Evolutionary conservation across 352 stramenopile species (phyloP).

Genomic region (Pythium phragmiticola): DNA sequence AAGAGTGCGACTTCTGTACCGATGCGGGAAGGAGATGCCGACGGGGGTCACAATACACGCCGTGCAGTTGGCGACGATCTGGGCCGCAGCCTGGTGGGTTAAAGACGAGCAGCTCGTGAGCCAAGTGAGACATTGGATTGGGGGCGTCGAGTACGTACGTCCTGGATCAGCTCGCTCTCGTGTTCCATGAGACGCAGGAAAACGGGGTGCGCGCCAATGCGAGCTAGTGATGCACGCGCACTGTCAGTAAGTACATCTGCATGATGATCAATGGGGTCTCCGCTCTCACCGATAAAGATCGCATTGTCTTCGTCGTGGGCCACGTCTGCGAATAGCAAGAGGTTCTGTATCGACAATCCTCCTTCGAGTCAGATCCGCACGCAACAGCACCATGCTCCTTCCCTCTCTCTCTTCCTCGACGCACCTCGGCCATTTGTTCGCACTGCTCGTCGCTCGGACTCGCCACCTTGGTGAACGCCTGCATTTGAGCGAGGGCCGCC

Average conservation of each 20-base stretch:
- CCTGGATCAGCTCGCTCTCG: conserved; percentile 68
- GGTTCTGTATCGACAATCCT: conserved; percentile 22
- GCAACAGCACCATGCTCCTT: not conserved
- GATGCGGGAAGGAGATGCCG: conserved; percentile 68
- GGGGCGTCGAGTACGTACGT: conserved; percentile 31
- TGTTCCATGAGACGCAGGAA: conserved; percentile 82
- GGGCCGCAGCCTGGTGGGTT: conserved; percentile 49
- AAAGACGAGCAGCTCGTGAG: not conserved
- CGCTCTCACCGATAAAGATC: conserved; percentile 57
- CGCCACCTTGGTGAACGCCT: conserved; percentile 37
- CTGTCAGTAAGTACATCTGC: not conserved
- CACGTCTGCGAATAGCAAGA: conserved; percentile 51
- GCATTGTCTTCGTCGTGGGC: conserved; percentile 83
- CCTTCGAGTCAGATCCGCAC: not conserved
- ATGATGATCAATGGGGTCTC: not conserved
- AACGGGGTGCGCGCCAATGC: conserved; percentile 58
- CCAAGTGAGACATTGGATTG: too few species aligned
- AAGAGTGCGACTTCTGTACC: conserved; percentile 13
- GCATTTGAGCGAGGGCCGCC: conserved; percentile 42
- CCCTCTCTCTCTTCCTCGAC: conserved; percentile 6
- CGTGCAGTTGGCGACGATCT: conserved; percentile 67
- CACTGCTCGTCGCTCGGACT: conserved; percentile 33
- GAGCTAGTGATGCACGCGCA: conserved; percentile 31
- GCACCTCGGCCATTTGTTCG: conserved; percentile 43
- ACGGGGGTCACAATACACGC: conserved; percentile 38